Evolutionary conservation across 345 rosid species (phyloP).

Genomic region (Hibiscus trionum): DNA sequence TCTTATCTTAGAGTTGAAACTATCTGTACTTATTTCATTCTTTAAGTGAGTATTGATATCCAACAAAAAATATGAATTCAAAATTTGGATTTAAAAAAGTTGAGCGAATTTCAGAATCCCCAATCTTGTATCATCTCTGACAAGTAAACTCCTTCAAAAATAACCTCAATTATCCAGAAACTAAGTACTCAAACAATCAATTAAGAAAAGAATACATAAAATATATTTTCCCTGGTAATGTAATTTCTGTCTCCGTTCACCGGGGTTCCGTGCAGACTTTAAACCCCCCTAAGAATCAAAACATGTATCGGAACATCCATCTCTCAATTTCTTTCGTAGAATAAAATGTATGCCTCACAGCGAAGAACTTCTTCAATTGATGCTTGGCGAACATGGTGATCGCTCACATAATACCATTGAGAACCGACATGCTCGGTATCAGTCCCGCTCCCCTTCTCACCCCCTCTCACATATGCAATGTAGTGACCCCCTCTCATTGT

Average conservation of each 20-base stretch:
- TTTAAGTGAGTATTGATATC: too few species aligned
- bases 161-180: neutral
- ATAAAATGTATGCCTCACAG: constrained; percentile 83
- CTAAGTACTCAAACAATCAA: neutral
- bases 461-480: constrained; percentile 74
- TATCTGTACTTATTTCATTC: too few species aligned
- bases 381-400: constrained; percentile 60
- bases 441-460: constrained; percentile 24
- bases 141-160: neutral
- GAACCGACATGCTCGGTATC: constrained; percentile 26
- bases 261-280: constrained; percentile 18
- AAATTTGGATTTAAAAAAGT: too few species aligned
- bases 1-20: too few species aligned
- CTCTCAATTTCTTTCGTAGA: constrained; percentile 49
- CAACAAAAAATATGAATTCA: too few species aligned
- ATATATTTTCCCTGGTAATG: constrained; percentile 6
- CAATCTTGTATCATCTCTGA: too few species aligned
- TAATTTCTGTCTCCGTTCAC: constrained; percentile 5
- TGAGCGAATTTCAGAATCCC: too few species aligned
- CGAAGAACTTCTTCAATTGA: constrained; percentile 70
- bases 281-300: constrained; percentile 10
- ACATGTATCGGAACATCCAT: constrained; percentile 12
- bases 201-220: constrained; percentile 11
- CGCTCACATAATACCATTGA: constrained; percentile 68
- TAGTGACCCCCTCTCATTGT: constrained; percentile 95